phyloP scores from a whole-genome alignment of 768 basidiomycete genomes.

The Tephrocybe sp. region DNA sequence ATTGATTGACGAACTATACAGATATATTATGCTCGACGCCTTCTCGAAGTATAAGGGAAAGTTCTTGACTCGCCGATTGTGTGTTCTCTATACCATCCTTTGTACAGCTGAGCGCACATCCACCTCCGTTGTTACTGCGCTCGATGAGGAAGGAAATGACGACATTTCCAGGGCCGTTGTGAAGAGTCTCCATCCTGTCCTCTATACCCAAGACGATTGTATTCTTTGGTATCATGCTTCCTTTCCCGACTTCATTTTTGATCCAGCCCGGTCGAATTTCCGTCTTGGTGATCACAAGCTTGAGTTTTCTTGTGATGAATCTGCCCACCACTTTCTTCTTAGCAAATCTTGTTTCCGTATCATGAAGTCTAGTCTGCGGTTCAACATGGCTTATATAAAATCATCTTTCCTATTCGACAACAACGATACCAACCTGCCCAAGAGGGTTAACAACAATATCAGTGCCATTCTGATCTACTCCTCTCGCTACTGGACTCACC shows the following conservation, averaged over 20 bases:
- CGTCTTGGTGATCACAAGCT: not conserved
- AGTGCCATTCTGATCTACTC: not conserved
- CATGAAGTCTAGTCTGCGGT: conserved; percentile 16
- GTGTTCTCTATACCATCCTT: conserved; percentile 21
- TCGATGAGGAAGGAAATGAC: not conserved
- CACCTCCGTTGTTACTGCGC: conserved; percentile 10
- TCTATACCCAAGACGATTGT: conserved; percentile 16
- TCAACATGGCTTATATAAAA: conserved; percentile 22
- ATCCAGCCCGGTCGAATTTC: not conserved
- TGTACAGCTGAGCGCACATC: conserved; percentile 20
- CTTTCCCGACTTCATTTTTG: conserved; percentile 24
- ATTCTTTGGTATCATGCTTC: conserved; percentile 25
- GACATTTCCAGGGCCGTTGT: conserved; percentile 7
- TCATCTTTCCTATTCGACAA: conserved; percentile 18
- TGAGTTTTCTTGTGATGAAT: conserved; percentile 13
- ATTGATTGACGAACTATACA: conserved; percentile 18
- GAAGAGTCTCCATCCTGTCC: conserved; percentile 18
- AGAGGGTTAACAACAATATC: conserved; percentile 13
- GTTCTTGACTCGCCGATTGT: conserved; percentile 4
- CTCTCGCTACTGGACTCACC: conserved; percentile 6
- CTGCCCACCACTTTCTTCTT: conserved; percentile 13
- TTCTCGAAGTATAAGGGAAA: conserved; percentile 12
- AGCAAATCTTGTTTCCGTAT: conserved; percentile 16
- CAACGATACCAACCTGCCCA: conserved; percentile 1
- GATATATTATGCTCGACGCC: conserved; percentile 16